These are phyloP conservation scores for Fusarium sp. DNA, from an alignment of 2,329 filamentous ascomycete genomes.

Conservation along the genomic window DNA sequence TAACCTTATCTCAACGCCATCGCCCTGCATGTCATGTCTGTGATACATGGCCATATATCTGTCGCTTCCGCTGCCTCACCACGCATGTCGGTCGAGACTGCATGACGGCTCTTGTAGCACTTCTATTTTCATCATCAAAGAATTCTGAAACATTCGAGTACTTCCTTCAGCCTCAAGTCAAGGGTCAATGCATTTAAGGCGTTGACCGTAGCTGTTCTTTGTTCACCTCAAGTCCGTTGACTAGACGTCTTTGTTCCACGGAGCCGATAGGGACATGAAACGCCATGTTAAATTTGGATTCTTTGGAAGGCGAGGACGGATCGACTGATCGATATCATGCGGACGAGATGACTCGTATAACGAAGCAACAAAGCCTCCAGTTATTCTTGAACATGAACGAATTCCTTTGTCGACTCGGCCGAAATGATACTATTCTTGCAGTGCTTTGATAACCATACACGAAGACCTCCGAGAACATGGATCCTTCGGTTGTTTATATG, in stretches of 20 bases:
- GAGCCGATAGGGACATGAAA: conserved; percentile 5
- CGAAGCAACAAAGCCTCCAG: conserved; percentile 13
- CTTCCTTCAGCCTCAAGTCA: neutral
- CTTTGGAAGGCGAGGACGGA: neutral
- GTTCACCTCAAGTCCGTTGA: neutral
- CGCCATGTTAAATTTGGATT: conserved; percentile 1
- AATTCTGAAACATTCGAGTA: conserved; percentile 6
- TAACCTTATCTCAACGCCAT: conserved; percentile 41
- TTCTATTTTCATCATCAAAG: conserved; percentile 35
- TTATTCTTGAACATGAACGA: neutral
- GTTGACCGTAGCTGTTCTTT: conserved; percentile 16
- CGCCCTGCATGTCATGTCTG: conserved; percentile 31
- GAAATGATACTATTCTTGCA: conserved; percentile 25
- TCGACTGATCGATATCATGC: neutral
- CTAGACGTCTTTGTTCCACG: conserved; percentile 20
- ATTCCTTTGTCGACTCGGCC: conserved; percentile 25
- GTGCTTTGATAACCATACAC: neutral
- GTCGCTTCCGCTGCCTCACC: conserved; percentile 30
- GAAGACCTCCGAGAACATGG: neutral
- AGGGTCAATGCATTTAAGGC: conserved; percentile 13
- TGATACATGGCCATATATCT: conserved; percentile 40
- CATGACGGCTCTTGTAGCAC: neutral
- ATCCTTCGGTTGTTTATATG: conserved; percentile 11
- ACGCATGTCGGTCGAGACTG: neutral
- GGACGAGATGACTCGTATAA: conserved; percentile 4